These are phyloP conservation scores for Acmispon strigosus DNA, from an alignment of 306 rosid genomes.

Conservation along the genomic window DNA sequence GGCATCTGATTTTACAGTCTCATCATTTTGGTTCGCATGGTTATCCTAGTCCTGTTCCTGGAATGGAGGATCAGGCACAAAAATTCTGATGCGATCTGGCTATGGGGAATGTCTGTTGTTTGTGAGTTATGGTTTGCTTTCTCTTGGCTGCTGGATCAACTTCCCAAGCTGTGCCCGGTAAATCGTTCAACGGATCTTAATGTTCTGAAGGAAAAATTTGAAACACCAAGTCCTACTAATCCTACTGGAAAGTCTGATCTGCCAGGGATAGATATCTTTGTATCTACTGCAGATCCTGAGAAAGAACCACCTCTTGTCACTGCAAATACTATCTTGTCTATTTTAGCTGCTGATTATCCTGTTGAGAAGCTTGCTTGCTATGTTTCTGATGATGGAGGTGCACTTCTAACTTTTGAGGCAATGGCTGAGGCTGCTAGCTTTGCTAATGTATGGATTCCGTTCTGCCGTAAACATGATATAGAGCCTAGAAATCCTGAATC, in stretches of 20 bases:
- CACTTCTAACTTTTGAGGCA: constrained; percentile 94
- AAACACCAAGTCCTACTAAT: constrained; percentile 55
- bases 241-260: constrained; percentile 95
- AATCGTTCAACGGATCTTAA: constrained; percentile 84
- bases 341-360: constrained; percentile 88
- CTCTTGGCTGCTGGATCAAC: constrained; percentile 95
- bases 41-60: constrained; percentile 62
- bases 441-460: constrained; percentile 88
- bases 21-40: constrained; percentile 61
- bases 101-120: constrained; percentile 95
- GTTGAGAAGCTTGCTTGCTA: constrained; percentile 96
- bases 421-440: constrained; percentile 99
- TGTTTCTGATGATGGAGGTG: constrained; percentile 99
- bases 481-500: constrained; percentile 98
- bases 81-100: constrained; percentile 81
- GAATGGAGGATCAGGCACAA: constrained; percentile 69
- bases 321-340: constrained; percentile 86
- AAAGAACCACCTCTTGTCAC: constrained; percentile 98
- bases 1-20: constrained; percentile 53
- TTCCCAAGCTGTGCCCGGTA: constrained; percentile 81
- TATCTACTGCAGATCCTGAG: constrained; percentile 96
- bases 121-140: constrained; percentile 98
- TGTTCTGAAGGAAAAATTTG: constrained; percentile 87
- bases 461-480: constrained; percentile 88
- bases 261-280: constrained; percentile 88